Percentiles rank a stretch among this genome's conserved stretches.
phyloP scores from a whole-genome alignment of 495 filamentous ascomycete genomes.

The Neurospora sp. region DNA sequence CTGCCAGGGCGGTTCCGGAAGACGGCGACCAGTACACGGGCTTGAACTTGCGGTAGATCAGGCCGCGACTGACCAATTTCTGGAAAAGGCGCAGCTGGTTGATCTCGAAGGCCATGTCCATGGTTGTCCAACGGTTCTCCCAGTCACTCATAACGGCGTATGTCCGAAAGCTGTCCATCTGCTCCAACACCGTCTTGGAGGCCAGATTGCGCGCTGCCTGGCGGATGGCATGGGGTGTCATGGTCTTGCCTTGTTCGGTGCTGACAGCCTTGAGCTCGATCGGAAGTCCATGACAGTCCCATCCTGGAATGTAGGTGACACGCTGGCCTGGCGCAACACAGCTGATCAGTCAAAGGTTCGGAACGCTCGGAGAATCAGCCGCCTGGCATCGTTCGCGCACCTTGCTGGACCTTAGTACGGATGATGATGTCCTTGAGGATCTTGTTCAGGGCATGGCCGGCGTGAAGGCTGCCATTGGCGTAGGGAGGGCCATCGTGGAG shows the following conservation, averaged over 20 bases:
- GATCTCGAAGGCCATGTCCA: slow-evolving; percentile 82
- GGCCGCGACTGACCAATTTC: slow-evolving; percentile 69
- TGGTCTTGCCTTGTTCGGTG: slow-evolving; percentile 22
- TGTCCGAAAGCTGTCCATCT: slow-evolving; percentile 70
- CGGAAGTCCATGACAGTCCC: slow-evolving; percentile 96
- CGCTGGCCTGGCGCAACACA: slow-evolving; percentile 34
- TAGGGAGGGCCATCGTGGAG: slow-evolving; percentile 97
- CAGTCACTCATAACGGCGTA: slow-evolving; percentile 94
- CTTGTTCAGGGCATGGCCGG: slow-evolving; percentile 98
- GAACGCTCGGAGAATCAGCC: background rate
- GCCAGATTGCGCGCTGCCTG: slow-evolving; percentile 68
- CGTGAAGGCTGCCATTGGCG: slow-evolving; percentile 87
- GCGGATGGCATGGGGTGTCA: slow-evolving; percentile 43
- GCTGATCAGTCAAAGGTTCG: background rate
- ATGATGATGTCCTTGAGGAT: slow-evolving; percentile 90
- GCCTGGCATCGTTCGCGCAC: slow-evolving; percentile 25
- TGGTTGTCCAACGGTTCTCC: slow-evolving; percentile 84
- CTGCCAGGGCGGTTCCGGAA: slow-evolving; percentile 80
- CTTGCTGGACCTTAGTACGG: slow-evolving; percentile 66
- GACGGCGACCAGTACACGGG: slow-evolving; percentile 97
- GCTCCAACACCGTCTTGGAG: slow-evolving; percentile 58
- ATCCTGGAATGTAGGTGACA: slow-evolving; percentile 84
- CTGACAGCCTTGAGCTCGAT: slow-evolving; percentile 97
- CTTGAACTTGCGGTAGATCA: slow-evolving; percentile 82
- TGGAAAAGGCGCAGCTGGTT: slow-evolving; percentile 77